Conservation (phyloP, 306 rosid species). For the Psophocarpus tetragonolobus region DNA sequence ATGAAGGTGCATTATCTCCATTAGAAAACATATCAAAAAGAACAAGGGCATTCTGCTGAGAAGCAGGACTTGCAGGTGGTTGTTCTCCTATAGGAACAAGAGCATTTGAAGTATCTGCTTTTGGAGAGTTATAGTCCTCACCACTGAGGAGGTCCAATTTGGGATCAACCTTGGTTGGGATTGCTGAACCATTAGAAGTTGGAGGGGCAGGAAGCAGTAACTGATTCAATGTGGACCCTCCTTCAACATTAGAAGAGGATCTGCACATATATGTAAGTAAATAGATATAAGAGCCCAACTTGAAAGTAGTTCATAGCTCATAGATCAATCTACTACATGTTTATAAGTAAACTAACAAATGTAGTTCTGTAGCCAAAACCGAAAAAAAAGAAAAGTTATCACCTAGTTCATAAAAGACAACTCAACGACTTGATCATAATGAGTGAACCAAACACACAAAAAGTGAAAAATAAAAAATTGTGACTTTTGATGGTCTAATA, state of each 20-base stretch:
- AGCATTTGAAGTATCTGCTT: slow-evolving; percentile 76
- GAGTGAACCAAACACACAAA: background rate
- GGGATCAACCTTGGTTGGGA: slow-evolving; percentile 59
- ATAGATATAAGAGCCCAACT: slow-evolving; percentile 19
- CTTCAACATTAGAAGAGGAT: slow-evolving; percentile 58
- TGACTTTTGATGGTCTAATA: slow-evolving; percentile 1
- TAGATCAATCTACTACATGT: slow-evolving; percentile 9
- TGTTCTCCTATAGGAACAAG: slow-evolving; percentile 85
- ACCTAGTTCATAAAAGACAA: background rate
- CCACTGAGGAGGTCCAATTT: slow-evolving; percentile 93
- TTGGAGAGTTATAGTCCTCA: slow-evolving; percentile 79
- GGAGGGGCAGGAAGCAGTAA: slow-evolving; percentile 80
- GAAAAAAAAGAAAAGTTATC: background rate
- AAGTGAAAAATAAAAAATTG: too few species aligned
- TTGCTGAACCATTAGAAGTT: slow-evolving; percentile 52
- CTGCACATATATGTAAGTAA: slow-evolving; percentile 35
- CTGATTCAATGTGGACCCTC: slow-evolving; percentile 71
- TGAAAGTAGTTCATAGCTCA: slow-evolving; percentile 24
- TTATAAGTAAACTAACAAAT: background rate
- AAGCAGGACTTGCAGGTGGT: slow-evolving; percentile 50
- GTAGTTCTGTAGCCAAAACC: background rate
- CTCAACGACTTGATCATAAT: slow-evolving; percentile 3
- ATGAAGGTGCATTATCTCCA: slow-evolving; percentile 44
- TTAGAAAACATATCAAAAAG: slow-evolving; percentile 80
- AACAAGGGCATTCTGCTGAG: slow-evolving; percentile 77